Evolutionary conservation across 2,329 filamentous ascomycete genomes (phyloP).

Genomic region (Ophiostoma himal-ulmi): DNA sequence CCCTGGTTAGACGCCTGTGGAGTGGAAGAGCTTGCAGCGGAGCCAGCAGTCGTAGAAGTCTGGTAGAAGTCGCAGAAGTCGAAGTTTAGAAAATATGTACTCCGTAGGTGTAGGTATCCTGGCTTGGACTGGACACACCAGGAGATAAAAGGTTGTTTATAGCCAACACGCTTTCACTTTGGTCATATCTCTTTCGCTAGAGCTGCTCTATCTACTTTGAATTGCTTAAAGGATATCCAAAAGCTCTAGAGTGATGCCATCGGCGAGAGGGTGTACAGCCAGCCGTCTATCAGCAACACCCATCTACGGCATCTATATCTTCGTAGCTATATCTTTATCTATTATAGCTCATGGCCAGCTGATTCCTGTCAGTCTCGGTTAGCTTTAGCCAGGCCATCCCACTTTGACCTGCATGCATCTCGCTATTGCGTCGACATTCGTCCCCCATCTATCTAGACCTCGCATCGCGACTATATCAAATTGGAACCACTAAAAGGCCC

Average conservation of each 20-base stretch:
- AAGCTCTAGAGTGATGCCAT: neutral
- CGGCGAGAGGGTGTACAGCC: neutral
- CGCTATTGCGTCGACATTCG: neutral
- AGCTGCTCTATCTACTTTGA: neutral
- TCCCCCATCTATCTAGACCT: neutral
- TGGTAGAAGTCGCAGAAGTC: constrained; percentile 4
- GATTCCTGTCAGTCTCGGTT: neutral
- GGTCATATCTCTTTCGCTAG: neutral
- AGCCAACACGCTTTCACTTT: neutral
- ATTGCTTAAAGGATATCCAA: neutral
- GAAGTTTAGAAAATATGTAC: neutral
- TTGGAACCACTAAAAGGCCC: neutral
- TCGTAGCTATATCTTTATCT: neutral
- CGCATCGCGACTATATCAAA: neutral
- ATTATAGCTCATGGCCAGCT: neutral
- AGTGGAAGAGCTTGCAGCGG: constrained; percentile 16
- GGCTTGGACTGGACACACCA: neutral
- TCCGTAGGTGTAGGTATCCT: neutral
- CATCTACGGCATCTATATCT: neutral
- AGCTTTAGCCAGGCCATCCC: neutral
- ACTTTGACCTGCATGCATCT: neutral
- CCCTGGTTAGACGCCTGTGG: constrained; percentile 13
- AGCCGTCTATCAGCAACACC: neutral
- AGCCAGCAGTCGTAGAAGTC: constrained; percentile 1
- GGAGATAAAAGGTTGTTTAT: neutral